Percentiles rank a stretch among this genome's conserved stretches.
These are phyloP conservation scores for Acanthamoeba rhysodes DNA, from an alignment of 208 protist species.

Conservation along the genomic window DNA sequence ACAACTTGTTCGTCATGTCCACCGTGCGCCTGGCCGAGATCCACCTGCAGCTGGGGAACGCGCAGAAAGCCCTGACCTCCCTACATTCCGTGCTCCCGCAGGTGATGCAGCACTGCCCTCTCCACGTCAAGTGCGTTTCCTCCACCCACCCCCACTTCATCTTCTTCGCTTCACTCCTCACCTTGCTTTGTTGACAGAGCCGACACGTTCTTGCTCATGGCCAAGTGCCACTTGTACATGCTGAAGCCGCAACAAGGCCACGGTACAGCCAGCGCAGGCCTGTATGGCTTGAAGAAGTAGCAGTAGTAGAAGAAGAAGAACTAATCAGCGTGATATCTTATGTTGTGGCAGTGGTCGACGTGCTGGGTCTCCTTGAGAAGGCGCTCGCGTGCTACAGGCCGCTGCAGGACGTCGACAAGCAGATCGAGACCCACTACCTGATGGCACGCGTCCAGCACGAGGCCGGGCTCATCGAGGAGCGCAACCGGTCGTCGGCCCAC, in stretches of 20 bases:
- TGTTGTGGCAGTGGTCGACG: not conserved
- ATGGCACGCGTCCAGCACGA: slow-evolving; percentile 52
- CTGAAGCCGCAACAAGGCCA: not conserved
- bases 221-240: slow-evolving; percentile 12
- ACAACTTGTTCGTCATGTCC: slow-evolving; percentile 52
- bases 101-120: slow-evolving; percentile 67
- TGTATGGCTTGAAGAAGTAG: too few species aligned
- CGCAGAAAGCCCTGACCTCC: not conserved
- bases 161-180: not conserved
- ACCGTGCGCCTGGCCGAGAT: slow-evolving; percentile 64
- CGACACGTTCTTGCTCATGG: slow-evolving; percentile 52
- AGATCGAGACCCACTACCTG: slow-evolving; percentile 53
- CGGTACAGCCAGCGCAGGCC: not conserved
- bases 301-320: not conserved
- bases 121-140: slow-evolving; percentile 42
- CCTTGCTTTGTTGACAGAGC: not conserved
- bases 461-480: slow-evolving; percentile 3
- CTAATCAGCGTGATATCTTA: too few species aligned
- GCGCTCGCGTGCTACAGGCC: not conserved
- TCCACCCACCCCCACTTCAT: not conserved
- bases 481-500: not conserved
- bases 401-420: slow-evolving; percentile 50
- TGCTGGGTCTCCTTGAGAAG: slow-evolving; percentile 27
- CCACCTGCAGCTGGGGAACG: slow-evolving; percentile 49
- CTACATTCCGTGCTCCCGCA: slow-evolving; percentile 24